Percentiles rank a stretch among this genome's conserved stretches.
phyloP scores from a whole-genome alignment of 257 asterid species.

The Paraleonurus japonicus region DNA sequence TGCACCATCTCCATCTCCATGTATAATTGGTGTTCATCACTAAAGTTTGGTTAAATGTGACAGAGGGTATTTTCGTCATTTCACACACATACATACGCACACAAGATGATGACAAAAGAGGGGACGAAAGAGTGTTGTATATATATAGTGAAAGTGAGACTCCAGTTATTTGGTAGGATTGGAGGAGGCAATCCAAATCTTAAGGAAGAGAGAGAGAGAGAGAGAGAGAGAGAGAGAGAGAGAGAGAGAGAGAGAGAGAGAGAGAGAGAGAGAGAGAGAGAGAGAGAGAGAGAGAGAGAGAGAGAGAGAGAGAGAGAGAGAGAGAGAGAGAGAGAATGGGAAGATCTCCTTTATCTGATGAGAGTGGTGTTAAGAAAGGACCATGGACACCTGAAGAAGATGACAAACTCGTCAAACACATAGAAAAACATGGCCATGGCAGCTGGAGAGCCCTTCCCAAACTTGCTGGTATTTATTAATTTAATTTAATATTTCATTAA shows the following conservation, averaged over 20 bases:
- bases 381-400: slow-evolving; percentile 96
- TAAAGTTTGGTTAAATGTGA: neutral
- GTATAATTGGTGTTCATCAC: no score
- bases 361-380: slow-evolving; percentile 85
- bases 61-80: slow-evolving; percentile 25
- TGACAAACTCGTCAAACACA: slow-evolving; percentile 57
- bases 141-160: slow-evolving; percentile 33
- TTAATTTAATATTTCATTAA: neutral
- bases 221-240: slow-evolving; percentile 1
- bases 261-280: neutral
- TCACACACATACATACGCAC: slow-evolving; percentile 26
- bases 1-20: no score
- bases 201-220: slow-evolving; percentile 23
- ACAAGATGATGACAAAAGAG: slow-evolving; percentile 41
- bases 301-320: neutral
- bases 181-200: slow-evolving; percentile 40
- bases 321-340: slow-evolving; percentile 49
- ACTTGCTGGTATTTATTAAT: slow-evolving; percentile 53
- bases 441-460: slow-evolving; percentile 96
- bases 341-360: slow-evolving; percentile 67
- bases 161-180: slow-evolving; percentile 60
- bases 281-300: slow-evolving; percentile 10
- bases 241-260: slow-evolving; percentile 6
- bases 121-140: neutral
- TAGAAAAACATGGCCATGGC: slow-evolving; percentile 80